Base-by-base conservation (phyloP, 768 basidiomycete genomes). In the Lentinula boryana region DNA sequence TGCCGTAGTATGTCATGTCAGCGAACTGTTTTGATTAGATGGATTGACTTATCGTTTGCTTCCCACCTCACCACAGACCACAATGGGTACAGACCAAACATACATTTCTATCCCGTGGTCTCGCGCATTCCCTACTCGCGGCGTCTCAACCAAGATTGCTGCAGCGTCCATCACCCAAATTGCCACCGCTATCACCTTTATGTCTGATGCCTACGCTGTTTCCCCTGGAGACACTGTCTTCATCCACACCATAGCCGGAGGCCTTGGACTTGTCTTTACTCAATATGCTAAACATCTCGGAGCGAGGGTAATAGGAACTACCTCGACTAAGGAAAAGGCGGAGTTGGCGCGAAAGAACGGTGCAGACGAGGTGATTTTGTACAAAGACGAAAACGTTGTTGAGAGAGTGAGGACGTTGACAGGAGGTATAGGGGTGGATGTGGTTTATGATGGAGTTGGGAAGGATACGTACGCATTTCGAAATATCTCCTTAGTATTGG, bases 401-500 rank as follows among this genome's bases (percentile, higher is more conserved):
- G 69, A 87, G 64, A 80, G 86, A 49, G 90, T 91, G 15, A 70
- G 87, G 58, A 85, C 89, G 66, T 72, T 93, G 58, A 93, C 93
- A 0, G 84, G 84, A 44, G 91, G 90, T 6, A 79, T 86, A 65
- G 91, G 93, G 15, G 91, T 94, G 4, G 83, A 96, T 63, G 95
- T 85, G 15, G 83, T 93, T 23, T 96, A 89, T 67, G 96, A 99
- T 67, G 96, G 96, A 32, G 93, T 99, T n/a, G 96, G 96, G 1
- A 95, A 91, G 76, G 91, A 93, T 70, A 98, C 95, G 83, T 95
- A 74, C 61, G 89, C 78, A 21, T 38, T 15, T 9, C 32, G 36
- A 35, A 9, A 1, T 27, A 31, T 5, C 33, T 32, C 60, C 48
- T 62, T 27, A 49, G 51, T 62, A 43, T 16, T 49, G 36, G 56